These are phyloP conservation scores for Penicillium sp. DNA, from an alignment of 2,329 filamentous ascomycete genomes.

Conservation along the genomic window DNA sequence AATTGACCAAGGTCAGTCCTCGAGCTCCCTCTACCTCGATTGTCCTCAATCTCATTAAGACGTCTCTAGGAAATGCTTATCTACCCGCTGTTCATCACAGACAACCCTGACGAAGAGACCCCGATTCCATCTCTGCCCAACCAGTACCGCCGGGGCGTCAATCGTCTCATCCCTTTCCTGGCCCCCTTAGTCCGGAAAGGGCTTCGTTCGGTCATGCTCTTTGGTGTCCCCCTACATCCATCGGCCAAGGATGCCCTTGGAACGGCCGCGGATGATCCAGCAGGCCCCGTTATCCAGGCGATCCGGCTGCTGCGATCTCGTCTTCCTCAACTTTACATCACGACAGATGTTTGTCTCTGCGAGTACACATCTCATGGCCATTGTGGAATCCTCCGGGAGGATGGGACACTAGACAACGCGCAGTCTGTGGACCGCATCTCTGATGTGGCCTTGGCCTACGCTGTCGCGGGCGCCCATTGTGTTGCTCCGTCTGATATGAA, in stretches of 20 bases:
- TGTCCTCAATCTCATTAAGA: neutral
- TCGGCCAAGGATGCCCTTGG: slow-evolving; percentile 86
- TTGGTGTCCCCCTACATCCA: slow-evolving; percentile 83
- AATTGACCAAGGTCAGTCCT: slow-evolving; percentile 72
- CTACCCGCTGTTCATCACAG: slow-evolving; percentile 94
- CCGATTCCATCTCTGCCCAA: slow-evolving; percentile 87
- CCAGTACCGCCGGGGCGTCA: slow-evolving; percentile 83
- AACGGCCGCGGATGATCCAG: slow-evolving; percentile 87
- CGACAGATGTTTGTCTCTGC: slow-evolving; percentile 92
- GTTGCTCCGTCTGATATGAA: slow-evolving; percentile 99
- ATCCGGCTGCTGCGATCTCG: slow-evolving; percentile 80
- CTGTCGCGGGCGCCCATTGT: slow-evolving; percentile 92
- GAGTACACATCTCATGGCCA: slow-evolving; percentile 98
- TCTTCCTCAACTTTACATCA: slow-evolving; percentile 90
- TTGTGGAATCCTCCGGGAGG: slow-evolving; percentile 91
- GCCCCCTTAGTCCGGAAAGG: slow-evolving; percentile 86
- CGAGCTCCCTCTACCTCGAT: neutral
- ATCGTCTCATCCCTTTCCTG: slow-evolving; percentile 80
- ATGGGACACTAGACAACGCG: slow-evolving; percentile 88
- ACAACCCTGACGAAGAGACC: slow-evolving; percentile 88
- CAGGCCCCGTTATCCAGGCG: slow-evolving; percentile 83
- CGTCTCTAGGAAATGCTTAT: slow-evolving; percentile 85
- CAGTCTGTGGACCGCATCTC: slow-evolving; percentile 92
- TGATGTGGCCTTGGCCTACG: slow-evolving; percentile 96
- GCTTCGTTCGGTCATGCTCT: slow-evolving; percentile 88